Conservation (phyloP, 140 eudicot species). For the Flaveria floridana region DNA sequence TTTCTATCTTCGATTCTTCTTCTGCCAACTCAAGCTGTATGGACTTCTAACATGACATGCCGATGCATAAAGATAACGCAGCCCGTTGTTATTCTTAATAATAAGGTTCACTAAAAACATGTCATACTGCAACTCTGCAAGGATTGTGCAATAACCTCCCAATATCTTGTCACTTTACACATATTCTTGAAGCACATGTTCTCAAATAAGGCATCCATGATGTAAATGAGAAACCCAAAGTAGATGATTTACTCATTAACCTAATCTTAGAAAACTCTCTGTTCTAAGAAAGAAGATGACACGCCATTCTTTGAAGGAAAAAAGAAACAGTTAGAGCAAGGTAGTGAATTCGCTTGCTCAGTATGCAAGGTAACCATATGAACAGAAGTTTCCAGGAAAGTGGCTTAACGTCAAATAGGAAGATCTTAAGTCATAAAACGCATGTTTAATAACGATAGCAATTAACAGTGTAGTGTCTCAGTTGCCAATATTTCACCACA, state of each 20-base stretch:
- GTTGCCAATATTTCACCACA: not conserved
- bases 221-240: not conserved
- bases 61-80: not conserved
- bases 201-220: not conserved
- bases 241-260: not conserved
- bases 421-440: not conserved
- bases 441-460: not conserved
- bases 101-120: not conserved
- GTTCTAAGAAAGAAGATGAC: not conserved
- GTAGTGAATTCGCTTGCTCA: not conserved
- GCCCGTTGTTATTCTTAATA: not conserved
- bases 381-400: not conserved
- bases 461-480: not conserved
- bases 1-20: slow-evolving; percentile 1
- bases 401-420: not conserved
- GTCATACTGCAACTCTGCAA: not conserved
- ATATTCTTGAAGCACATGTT: slow-evolving; percentile 6
- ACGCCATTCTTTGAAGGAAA: not conserved
- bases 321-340: not conserved
- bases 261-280: not conserved
- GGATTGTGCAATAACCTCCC: not conserved
- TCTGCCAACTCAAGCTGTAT: slow-evolving; percentile 15
- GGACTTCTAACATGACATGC: not conserved
- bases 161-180: not conserved
- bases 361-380: not conserved